Evolutionary conservation across 2,329 filamentous ascomycete genomes (phyloP).

Genomic region (Septoria linicola): DNA sequence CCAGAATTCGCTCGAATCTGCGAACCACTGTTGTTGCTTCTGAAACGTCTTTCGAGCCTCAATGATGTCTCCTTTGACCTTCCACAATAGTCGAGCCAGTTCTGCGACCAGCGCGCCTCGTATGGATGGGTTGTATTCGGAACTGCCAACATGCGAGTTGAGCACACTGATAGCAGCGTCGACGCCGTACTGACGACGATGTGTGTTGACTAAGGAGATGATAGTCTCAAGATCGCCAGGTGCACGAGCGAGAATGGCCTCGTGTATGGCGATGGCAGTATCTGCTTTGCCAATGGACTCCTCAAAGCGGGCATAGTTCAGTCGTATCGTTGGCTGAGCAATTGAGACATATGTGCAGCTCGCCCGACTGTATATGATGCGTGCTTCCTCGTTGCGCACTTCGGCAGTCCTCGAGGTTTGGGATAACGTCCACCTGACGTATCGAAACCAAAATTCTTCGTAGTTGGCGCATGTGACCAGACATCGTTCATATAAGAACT

Average conservation of each 20-base stretch:
- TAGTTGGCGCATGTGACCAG: constrained; percentile 91
- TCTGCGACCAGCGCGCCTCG: constrained; percentile 86
- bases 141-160: constrained; percentile 67
- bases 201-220: constrained; percentile 80
- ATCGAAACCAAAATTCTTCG: constrained; percentile 98
- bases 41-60: constrained; percentile 82
- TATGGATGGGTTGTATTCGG: constrained; percentile 59
- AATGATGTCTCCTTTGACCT: constrained; percentile 70
- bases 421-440: constrained; percentile 86
- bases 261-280: constrained; percentile 80
- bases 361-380: constrained; percentile 87
- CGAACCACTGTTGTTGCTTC: constrained; percentile 79
- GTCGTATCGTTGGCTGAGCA: constrained; percentile 74
- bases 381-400: constrained; percentile 75
- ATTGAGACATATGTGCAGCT: constrained; percentile 83
- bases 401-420: constrained; percentile 83
- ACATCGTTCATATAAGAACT: constrained; percentile 90
- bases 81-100: constrained; percentile 85
- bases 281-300: constrained; percentile 76
- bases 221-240: constrained; percentile 86
- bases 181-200: constrained; percentile 77
- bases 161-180: constrained; percentile 82
- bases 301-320: constrained; percentile 94
- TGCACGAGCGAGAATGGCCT: constrained; percentile 71
- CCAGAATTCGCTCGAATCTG: constrained; percentile 88